These are phyloP conservation scores for Aureobasidium leucospermi DNA, from an alignment of 2,329 filamentous ascomycete genomes.

Conservation along the genomic window DNA sequence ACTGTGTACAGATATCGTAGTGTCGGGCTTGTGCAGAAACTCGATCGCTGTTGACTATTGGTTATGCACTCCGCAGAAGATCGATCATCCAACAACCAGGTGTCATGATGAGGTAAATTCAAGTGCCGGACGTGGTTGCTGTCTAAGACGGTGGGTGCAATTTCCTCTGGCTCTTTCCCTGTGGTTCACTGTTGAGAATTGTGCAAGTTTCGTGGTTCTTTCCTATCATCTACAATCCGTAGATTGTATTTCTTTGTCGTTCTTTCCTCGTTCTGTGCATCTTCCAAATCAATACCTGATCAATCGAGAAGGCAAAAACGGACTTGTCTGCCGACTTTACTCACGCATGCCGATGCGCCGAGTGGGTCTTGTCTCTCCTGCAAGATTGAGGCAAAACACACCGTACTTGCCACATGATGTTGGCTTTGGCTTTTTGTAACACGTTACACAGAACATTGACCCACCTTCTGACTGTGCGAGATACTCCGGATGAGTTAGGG, in stretches of 20 bases:
- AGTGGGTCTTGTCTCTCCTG: neutral
- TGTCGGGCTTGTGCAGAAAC: neutral
- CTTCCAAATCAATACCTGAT: no score
- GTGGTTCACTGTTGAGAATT: neutral
- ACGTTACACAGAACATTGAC: neutral
- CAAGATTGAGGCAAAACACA: neutral
- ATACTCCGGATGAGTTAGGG: neutral
- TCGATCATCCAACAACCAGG: neutral
- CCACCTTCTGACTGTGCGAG: neutral
- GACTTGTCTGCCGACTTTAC: neutral
- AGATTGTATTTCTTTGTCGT: neutral
- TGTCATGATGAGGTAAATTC: neutral
- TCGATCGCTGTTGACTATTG: neutral
- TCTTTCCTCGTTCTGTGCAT: neutral
- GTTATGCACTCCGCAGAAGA: neutral
- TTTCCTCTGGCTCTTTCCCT: neutral
- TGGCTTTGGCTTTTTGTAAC: conserved; percentile 1
- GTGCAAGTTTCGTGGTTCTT: neutral
- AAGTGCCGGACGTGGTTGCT: neutral
- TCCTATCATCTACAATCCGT: neutral
- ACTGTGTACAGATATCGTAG: neutral
- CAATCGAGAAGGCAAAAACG: neutral
- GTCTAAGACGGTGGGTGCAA: neutral
- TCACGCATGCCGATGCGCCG: neutral
- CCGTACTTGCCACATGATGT: conserved; percentile 2